phyloP scores from a whole-genome alignment of 2,329 filamentous ascomycete genomes.

The Phialocephala subalpina region DNA sequence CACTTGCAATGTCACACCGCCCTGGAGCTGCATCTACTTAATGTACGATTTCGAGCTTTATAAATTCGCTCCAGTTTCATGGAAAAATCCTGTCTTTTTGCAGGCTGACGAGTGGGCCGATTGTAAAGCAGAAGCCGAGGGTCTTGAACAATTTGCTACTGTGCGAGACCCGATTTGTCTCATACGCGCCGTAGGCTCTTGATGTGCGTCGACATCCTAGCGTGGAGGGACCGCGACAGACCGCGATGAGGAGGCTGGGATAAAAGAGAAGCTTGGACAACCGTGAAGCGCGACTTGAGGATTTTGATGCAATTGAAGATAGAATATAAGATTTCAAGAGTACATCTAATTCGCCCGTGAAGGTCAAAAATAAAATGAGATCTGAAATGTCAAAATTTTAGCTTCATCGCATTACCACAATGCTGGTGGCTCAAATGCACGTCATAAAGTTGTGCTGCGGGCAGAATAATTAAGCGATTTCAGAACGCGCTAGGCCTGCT shows the following conservation, averaged over 20 bases:
- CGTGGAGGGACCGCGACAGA: slow-evolving; percentile 24
- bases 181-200: slow-evolving; percentile 14
- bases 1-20: slow-evolving; percentile 18
- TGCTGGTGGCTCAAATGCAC: slow-evolving; percentile 17
- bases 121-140: slow-evolving; percentile 16
- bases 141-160: slow-evolving; percentile 15
- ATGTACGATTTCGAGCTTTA: neutral
- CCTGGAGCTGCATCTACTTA: neutral
- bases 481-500: slow-evolving; percentile 28
- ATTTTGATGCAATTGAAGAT: slow-evolving; percentile 6
- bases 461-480: slow-evolving; percentile 22
- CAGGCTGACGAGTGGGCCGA: slow-evolving; percentile 21
- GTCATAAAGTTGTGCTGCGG: slow-evolving; percentile 27
- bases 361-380: neutral
- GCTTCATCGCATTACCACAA: neutral
- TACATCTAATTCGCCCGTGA: neutral
- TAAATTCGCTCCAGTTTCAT: neutral
- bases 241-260: slow-evolving; percentile 11
- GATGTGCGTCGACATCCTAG: slow-evolving; percentile 12
- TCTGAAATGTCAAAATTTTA: neutral
- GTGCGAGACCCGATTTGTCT: slow-evolving; percentile 36
- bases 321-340: neutral
- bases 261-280: slow-evolving; percentile 7
- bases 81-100: slow-evolving; percentile 4
- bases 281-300: neutral